phyloP scores from a whole-genome alignment of 371 early-diverging fungal genomes.

The Dichotomocladium elegans region DNA sequence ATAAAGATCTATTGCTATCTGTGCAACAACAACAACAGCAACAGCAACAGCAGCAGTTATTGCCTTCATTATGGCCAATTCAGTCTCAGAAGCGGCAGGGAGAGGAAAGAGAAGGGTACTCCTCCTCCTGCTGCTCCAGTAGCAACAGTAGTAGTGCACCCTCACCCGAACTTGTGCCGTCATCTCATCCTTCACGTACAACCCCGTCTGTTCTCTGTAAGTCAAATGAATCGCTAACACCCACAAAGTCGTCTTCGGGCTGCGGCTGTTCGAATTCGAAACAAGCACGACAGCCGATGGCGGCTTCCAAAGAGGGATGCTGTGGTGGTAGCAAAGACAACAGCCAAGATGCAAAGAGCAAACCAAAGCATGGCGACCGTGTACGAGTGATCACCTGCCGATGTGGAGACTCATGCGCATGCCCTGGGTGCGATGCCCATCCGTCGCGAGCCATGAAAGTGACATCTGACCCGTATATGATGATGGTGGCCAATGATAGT shows the following conservation, averaged over 20 bases:
- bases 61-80: too few species aligned
- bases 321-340: not conserved
- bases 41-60: not conserved
- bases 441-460: conserved; percentile 41
- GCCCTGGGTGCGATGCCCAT: conserved; percentile 47
- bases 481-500: conserved; percentile 5
- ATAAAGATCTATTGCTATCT: too few species aligned
- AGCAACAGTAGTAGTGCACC: not conserved
- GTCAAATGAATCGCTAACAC: not conserved
- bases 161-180: too few species aligned
- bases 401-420: conserved; percentile 45
- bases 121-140: not conserved
- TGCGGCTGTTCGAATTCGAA: not conserved
- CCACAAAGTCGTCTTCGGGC: not conserved
- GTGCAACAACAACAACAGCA: not conserved
- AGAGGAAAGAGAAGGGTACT: not conserved
- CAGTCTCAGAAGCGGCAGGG: not conserved
- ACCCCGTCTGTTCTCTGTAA: not conserved
- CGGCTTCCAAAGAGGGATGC: not conserved
- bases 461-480: conserved; percentile 33
- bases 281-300: not conserved
- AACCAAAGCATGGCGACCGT: not conserved
- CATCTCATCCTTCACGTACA: too few species aligned
- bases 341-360: not conserved
- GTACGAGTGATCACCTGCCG: conserved; percentile 43